Conservation (phyloP, 2,329 filamentous ascomycete genomes). For the Elsinoe necatrix region DNA sequence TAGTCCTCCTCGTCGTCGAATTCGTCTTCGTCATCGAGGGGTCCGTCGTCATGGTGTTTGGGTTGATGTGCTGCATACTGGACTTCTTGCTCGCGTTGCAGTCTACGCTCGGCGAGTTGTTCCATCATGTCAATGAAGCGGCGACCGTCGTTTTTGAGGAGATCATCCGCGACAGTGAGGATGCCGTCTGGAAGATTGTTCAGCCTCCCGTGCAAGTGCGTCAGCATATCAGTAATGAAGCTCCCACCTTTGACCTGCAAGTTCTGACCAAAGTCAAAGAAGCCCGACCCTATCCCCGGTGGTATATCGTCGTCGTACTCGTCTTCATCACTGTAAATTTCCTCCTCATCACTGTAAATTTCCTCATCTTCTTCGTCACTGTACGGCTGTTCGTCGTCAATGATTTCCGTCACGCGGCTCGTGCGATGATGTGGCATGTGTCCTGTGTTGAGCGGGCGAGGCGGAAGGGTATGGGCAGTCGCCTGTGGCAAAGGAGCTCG, state of each 20-base stretch:
- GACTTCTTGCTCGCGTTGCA: slow-evolving; percentile 92
- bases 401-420: slow-evolving; percentile 63
- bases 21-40: slow-evolving; percentile 65
- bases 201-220: slow-evolving; percentile 30
- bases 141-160: slow-evolving; percentile 97
- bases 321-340: slow-evolving; percentile 54
- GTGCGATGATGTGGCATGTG: slow-evolving; percentile 58
- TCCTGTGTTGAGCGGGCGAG: slow-evolving; percentile 44
- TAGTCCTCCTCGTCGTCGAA: slow-evolving; percentile 65
- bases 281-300: slow-evolving; percentile 58
- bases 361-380: slow-evolving; percentile 49
- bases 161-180: slow-evolving; percentile 94
- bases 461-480: slow-evolving; percentile 27
- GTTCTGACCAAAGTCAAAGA: slow-evolving; percentile 96
- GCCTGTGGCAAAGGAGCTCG: slow-evolving; percentile 31
- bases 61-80: slow-evolving; percentile 56
- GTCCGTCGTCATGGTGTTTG: slow-evolving; percentile 60
- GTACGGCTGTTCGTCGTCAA: slow-evolving; percentile 49
- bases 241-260: slow-evolving; percentile 76
- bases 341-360: slow-evolving; percentile 46
- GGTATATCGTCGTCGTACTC: slow-evolving; percentile 51
- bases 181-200: slow-evolving; percentile 67
- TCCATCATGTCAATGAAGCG: slow-evolving; percentile 99
- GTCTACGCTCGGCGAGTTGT: slow-evolving; percentile 89
- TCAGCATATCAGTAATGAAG: slow-evolving; percentile 26